These are phyloP conservation scores for Triadica sebifera DNA, from an alignment of 345 rosid genomes.

Conservation along the genomic window DNA sequence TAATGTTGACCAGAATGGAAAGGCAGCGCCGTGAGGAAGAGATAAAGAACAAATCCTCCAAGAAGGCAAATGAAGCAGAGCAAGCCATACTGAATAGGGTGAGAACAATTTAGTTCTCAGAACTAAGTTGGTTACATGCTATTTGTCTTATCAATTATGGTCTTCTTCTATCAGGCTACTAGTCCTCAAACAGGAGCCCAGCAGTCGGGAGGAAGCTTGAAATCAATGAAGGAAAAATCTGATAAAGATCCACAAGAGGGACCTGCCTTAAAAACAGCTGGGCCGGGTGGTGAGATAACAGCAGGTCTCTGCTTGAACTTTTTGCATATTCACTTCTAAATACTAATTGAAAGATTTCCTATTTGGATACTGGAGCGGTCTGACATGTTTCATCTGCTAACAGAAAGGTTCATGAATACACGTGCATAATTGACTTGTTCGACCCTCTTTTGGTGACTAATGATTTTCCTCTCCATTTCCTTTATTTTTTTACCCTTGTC, in stretches of 20 bases:
- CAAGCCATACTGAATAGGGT: conserved; percentile 81
- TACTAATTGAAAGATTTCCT: background rate
- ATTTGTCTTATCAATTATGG: background rate
- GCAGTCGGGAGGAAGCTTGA: conserved; percentile 76
- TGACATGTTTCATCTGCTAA: conserved; percentile 4
- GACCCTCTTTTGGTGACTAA: background rate
- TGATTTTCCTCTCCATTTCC: background rate
- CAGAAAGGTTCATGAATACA: background rate
- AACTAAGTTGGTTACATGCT: conserved; percentile 10
- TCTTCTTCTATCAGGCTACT: conserved; percentile 54
- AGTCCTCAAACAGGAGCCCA: conserved; percentile 82
- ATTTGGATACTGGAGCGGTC: background rate
- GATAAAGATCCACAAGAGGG: conserved; percentile 81
- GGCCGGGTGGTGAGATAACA: conserved; percentile 89
- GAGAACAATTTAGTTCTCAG: conserved; percentile 18
- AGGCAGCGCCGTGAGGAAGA: conserved; percentile 98
- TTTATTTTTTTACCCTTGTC: background rate
- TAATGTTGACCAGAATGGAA: conserved; percentile 65
- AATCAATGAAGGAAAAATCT: conserved; percentile 77
- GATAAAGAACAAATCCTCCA: conserved; percentile 75
- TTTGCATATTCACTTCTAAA: background rate
- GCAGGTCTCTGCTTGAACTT: conserved; percentile 56
- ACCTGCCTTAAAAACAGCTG: conserved; percentile 81
- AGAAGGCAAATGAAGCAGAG: conserved; percentile 79
- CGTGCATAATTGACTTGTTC: background rate